phyloP scores from a whole-genome alignment of 345 rosid genomes.

The Linum trigynum region DNA sequence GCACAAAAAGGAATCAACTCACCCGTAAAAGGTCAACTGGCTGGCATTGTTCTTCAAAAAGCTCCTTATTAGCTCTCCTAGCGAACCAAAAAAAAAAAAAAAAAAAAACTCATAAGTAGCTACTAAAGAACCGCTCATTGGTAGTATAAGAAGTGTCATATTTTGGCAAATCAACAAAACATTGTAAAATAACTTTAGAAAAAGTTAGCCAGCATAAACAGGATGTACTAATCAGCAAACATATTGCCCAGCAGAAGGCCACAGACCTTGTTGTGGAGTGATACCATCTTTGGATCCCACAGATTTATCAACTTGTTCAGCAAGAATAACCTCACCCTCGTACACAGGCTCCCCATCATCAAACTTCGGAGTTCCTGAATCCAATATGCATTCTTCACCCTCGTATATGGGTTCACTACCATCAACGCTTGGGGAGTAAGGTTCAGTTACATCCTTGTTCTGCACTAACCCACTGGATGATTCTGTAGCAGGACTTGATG shows the following conservation, averaged over 20 bases:
- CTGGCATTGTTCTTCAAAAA: conserved; percentile 80
- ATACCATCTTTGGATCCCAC: conserved; percentile 43
- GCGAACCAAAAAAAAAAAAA: conserved; percentile 20
- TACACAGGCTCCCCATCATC: conserved; percentile 79
- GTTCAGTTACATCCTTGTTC: conserved; percentile 38
- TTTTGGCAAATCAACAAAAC: neutral
- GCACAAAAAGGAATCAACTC: conserved; percentile 22
- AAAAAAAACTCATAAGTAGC: conserved; percentile 5
- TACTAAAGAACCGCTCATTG: neutral
- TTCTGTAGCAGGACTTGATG: conserved; percentile 39
- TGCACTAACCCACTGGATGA: conserved; percentile 40
- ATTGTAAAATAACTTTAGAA: too few species aligned
- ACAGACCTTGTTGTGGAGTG: conserved; percentile 63
- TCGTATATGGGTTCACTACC: conserved; percentile 90
- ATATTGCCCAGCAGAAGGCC: neutral
- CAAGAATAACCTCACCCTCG: conserved; percentile 94
- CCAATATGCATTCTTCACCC: conserved; percentile 87
- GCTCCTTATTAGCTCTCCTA: conserved; percentile 72
- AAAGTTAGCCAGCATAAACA: neutral
- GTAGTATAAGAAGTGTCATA: neutral
- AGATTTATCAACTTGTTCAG: conserved; percentile 58
- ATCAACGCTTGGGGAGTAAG: conserved; percentile 44
- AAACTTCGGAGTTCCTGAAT: conserved; percentile 41
- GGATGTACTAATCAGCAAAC: neutral
- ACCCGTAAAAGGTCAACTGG: conserved; percentile 88